Evolutionary conservation across 148 eudicot species (phyloP).

Genomic region (Vaccinium macrocarpon): DNA sequence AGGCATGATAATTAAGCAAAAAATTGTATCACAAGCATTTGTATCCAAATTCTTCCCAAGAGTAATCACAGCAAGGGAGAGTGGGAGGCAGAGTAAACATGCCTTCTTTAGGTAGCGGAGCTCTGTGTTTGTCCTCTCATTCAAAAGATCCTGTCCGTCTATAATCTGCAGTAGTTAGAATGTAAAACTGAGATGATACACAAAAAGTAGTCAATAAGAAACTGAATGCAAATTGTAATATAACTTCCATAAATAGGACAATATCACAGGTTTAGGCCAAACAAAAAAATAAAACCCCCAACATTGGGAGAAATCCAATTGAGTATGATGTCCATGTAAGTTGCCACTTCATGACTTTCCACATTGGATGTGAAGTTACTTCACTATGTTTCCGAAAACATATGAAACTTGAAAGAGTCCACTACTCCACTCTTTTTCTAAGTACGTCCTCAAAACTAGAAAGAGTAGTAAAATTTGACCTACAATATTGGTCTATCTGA

Average conservation of each 20-base stretch:
- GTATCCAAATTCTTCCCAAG: neutral
- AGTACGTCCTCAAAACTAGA: neutral
- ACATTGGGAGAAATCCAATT: neutral
- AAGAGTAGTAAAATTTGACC: neutral
- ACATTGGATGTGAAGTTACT: neutral
- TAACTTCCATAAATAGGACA: neutral
- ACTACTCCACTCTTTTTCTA: neutral
- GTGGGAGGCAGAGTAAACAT: conserved; percentile 17
- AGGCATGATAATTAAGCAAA: neutral
- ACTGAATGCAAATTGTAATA: neutral
- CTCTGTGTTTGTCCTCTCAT: conserved; percentile 86
- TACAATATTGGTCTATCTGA: neutral
- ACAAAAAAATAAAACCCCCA: neutral
- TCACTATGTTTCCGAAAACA: neutral
- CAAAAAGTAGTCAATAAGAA: neutral
- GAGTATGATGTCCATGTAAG: neutral
- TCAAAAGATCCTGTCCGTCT: conserved; percentile 87
- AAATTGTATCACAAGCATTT: neutral
- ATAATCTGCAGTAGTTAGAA: conserved; percentile 49
- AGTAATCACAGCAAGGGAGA: neutral
- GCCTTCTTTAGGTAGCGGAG: conserved; percentile 80
- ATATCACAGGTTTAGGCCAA: neutral
- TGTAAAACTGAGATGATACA: neutral
- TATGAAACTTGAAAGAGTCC: neutral
- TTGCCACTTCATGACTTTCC: neutral